These are phyloP conservation scores for Akanthomyces muscarius DNA, from an alignment of 2,329 filamentous ascomycete species.

Conservation along the genomic window DNA sequence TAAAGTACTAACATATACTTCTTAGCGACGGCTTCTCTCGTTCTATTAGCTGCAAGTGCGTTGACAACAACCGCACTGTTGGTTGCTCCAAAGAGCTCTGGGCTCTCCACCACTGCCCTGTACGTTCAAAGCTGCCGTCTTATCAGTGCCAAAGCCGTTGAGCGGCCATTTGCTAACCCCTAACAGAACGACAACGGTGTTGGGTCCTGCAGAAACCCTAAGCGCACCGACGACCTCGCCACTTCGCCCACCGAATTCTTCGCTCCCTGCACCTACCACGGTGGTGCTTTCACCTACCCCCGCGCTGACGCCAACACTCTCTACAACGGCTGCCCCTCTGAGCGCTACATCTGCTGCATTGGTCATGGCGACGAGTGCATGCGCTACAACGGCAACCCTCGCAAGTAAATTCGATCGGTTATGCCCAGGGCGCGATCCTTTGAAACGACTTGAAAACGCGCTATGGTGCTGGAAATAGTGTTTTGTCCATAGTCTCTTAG, in stretches of 20 bases:
- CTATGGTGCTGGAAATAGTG: background rate
- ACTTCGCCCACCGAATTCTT: conserved; percentile 8
- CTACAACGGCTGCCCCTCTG: conserved; percentile 5
- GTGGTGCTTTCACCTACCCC: conserved; percentile 13
- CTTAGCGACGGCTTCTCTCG: conserved; percentile 3
- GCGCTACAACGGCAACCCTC: background rate
- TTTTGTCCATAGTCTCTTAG: background rate
- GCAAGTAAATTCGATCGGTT: background rate
- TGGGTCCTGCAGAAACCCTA: conserved; percentile 8
- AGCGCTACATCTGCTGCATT: conserved; percentile 13
- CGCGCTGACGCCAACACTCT: conserved; percentile 13
- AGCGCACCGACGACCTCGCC: background rate
- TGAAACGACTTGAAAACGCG: background rate
- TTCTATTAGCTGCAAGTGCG: conserved; percentile 7
- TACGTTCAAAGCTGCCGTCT: background rate
- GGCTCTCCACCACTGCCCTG: background rate
- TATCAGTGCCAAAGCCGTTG: background rate
- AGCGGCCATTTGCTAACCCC: background rate
- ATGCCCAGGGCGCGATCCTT: background rate
- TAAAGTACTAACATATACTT: background rate
- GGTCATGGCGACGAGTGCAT: conserved; percentile 3
- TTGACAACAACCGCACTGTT: conserved; percentile 3
- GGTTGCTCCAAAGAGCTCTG: conserved; percentile 10
- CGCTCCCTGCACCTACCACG: conserved; percentile 9
- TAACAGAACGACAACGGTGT: background rate